These are phyloP conservation scores for Talaromyces thailandensis DNA, from an alignment of 495 filamentous ascomycete genomes.

Conservation along the genomic window DNA sequence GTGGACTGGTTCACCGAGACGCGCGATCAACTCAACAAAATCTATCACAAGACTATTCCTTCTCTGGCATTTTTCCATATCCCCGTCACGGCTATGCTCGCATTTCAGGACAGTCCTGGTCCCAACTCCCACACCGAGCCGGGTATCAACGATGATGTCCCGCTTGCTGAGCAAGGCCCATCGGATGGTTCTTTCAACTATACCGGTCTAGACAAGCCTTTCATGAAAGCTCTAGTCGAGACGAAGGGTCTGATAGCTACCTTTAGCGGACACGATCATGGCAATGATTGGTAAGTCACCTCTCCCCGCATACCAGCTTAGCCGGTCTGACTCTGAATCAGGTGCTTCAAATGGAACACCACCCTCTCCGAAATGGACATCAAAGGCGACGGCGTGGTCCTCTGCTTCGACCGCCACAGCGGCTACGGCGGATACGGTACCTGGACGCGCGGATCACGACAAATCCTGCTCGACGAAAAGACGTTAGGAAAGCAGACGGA, in stretches of 20 bases:
- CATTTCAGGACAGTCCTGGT: conserved; percentile 37
- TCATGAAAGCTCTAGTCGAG: conserved; percentile 53
- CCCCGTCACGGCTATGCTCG: conserved; percentile 48
- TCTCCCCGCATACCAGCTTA: not conserved
- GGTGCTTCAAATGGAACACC: conserved; percentile 32
- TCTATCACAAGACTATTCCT: conserved; percentile 41
- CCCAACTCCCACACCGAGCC: conserved; percentile 37
- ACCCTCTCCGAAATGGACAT: conserved; percentile 19
- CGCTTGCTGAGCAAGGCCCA: conserved; percentile 45
- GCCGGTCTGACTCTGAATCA: not conserved
- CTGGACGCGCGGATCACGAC: conserved; percentile 52
- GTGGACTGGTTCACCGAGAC: conserved; percentile 53
- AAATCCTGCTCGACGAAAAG: conserved; percentile 41
- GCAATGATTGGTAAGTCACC: conserved; percentile 49
- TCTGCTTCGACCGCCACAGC: conserved; percentile 63
- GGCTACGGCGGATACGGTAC: conserved; percentile 67
- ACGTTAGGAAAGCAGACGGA: conserved; percentile 30
- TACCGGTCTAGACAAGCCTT: conserved; percentile 46
- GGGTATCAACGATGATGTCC: conserved; percentile 57
- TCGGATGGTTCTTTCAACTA: conserved; percentile 27
- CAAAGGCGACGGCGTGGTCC: conserved; percentile 29
- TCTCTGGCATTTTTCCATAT: conserved; percentile 69
- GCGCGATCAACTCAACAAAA: conserved; percentile 27
- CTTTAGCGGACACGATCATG: conserved; percentile 66
- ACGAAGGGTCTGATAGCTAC: conserved; percentile 51